Evolutionary conservation across 345 rosid genomes (phyloP), one percentile per base, ranked within the genome.

Genomic region (Eutrema japonicum): DNA sequence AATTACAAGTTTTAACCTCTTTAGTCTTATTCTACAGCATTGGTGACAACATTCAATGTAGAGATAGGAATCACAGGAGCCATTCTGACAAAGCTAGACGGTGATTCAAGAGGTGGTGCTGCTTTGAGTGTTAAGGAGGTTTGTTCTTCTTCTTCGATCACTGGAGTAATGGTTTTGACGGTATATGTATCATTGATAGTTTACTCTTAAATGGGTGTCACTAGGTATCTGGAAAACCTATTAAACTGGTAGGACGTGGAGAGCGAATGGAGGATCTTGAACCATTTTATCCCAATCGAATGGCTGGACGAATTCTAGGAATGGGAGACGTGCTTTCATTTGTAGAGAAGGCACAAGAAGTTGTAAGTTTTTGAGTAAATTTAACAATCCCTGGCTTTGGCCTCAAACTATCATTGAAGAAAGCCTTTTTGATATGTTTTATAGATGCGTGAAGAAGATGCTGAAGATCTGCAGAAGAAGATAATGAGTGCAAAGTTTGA

Each of bases 1-100:
- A 30, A 30, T 30, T 30, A 30, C 33, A 30, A 30, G 33, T 30
- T 30, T 1, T 30, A 30, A 32, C 7, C 36, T 50, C n/a, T 56
- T 68, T 45, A 42, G 42, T 68, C 3, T 12, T 45, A 36, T 61
- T 29, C 76, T 14, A 49, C 93, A 95, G 99, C 96, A 29, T 66
- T 95, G 82, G 96, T 95, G 78, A 89, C 97, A 27, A 86, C 96
- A 27, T 95, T 95, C 87, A 95, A 95, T 73, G 82, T 92, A 46
- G 99, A 92, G 88, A 95, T 95, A 61, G 99, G 99, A 70, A 95
- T 95, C 75, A 92, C 99, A 22, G 97, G 99, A 77, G 99, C 97
- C 78, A 95, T 95, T 78, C 84, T 95, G 85, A 92, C 99, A 40
- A 95, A 95, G 89, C 82, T 95, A 73, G 99, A 95, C 65, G 97